Evolutionary conservation across 176 grass and related monocot species (phyloP), one percentile per base, ranked within the genome.

Genomic region (Rhynchospora breviuscula): DNA sequence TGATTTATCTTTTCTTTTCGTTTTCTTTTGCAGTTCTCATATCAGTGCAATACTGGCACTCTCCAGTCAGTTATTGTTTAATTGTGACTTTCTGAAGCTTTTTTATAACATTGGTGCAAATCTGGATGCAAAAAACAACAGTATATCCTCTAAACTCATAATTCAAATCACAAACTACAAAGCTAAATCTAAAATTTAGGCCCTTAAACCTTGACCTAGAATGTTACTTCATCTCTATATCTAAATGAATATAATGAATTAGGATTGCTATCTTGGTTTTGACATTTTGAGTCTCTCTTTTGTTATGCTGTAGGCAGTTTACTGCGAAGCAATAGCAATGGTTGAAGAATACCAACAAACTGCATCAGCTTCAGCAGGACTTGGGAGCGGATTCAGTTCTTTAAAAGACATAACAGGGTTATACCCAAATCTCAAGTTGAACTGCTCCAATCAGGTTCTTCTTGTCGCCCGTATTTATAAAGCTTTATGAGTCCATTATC

Each of bases 311-410:
- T 47, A 98, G 96, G 96, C 96, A 2, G 91, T 98, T 44, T 93
- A 95, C 71, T 85, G 84, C 47, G 96, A 98, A 86, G 96, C 89
- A 35, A 89, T 91, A 62, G 84, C 93, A 11, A 90, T 98, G 89
- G 88, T 95, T 57, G 93, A 98, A 87, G 93, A 98, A 84, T 98
- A 93, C 29, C 96, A 98, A 83, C 92, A 92, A 73, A 86, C 81
- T 64, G 46, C 23, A 12, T 78, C 87, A 18, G 86, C 89, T 10
- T 72, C 86, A 4, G 84, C 80, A 1, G 87, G 89, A 59, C 44
- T 86, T 11, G 88, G 87, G 0, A 88, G 89, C 0, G 92, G 93
- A 59, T 59, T 81, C 80, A 95, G 91, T 49, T 48, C 79, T 49
- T 51, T 82, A 21, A 82, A 67, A 87, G 85, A 90, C 35, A 22